phyloP scores from a whole-genome alignment of 331 rosid species.

The Stylosanthes scabra region DNA sequence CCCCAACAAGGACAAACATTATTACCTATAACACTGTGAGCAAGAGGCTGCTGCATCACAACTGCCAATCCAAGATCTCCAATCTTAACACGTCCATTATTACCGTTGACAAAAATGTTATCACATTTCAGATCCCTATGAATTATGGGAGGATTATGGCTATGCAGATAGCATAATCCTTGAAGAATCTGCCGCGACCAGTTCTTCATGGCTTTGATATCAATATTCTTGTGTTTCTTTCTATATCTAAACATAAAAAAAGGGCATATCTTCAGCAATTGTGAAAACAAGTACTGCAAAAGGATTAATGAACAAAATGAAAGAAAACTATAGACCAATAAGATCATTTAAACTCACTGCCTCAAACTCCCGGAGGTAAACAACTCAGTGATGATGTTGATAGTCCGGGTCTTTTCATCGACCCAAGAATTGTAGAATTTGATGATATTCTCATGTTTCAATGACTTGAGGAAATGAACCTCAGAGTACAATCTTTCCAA shows the following conservation, averaged over 20 bases:
- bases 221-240: slow-evolving; percentile 70
- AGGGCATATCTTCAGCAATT: neutral
- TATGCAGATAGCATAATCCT: slow-evolving; percentile 78
- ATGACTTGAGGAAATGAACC: slow-evolving; percentile 79
- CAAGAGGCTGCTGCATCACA: slow-evolving; percentile 87
- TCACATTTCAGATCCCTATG: slow-evolving; percentile 98
- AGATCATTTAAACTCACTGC: slow-evolving; percentile 54
- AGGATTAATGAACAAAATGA: no score
- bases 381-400: slow-evolving; percentile 88
- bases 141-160: slow-evolving; percentile 76
- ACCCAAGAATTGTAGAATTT: slow-evolving; percentile 80
- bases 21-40: slow-evolving; percentile 86
- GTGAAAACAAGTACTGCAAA: neutral
- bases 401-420: slow-evolving; percentile 66
- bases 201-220: slow-evolving; percentile 85
- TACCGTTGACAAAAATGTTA: slow-evolving; percentile 87
- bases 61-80: slow-evolving; percentile 96
- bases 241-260: slow-evolving; percentile 60
- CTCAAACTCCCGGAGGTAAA: slow-evolving; percentile 95
- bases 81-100: slow-evolving; percentile 82
- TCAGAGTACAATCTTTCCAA: slow-evolving; percentile 79
- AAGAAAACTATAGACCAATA: no score
- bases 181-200: slow-evolving; percentile 94
- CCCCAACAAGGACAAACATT: slow-evolving; percentile 6
- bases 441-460: slow-evolving; percentile 84